Evolutionary conservation across 202 grass and related monocot species (phyloP).

Genomic region (Eragrostis tef): DNA sequence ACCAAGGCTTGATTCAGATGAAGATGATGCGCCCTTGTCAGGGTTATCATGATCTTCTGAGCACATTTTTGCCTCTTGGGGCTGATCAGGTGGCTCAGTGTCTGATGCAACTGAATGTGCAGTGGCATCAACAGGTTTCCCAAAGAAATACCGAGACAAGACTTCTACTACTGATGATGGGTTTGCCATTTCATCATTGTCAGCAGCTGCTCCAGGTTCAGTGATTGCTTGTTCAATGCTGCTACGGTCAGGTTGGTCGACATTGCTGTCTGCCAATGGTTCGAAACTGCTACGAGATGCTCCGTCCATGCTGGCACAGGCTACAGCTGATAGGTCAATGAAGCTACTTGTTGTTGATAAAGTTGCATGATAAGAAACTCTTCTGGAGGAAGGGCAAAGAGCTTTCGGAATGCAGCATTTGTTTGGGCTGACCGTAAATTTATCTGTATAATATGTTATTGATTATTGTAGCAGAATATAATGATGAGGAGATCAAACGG

Average conservation of each 20-base stretch:
- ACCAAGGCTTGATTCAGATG: constrained; percentile 52
- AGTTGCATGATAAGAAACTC: constrained; percentile 69
- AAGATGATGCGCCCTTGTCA: constrained; percentile 20
- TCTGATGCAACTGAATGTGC: constrained; percentile 33
- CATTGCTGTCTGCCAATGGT: not conserved
- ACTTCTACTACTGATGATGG: constrained; percentile 62
- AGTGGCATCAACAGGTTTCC: constrained; percentile 42
- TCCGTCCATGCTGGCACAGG: constrained; percentile 29
- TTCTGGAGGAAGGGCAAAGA: constrained; percentile 72
- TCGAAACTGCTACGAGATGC: constrained; percentile 39
- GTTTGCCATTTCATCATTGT: constrained; percentile 35
- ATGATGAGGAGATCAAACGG: not conserved
- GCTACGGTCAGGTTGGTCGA: constrained; percentile 32
- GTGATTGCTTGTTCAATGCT: constrained; percentile 43
- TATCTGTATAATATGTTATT: constrained; percentile 54
- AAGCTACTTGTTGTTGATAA: constrained; percentile 51
- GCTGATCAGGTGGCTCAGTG: constrained; percentile 50
- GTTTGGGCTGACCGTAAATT: constrained; percentile 72
- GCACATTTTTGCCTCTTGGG: constrained; percentile 39
- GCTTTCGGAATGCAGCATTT: constrained; percentile 69
- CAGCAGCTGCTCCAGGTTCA: constrained; percentile 40
- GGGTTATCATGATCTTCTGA: constrained; percentile 47
- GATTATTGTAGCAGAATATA: constrained; percentile 22
- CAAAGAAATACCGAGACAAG: constrained; percentile 64
- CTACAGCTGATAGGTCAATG: constrained; percentile 46